Evolutionary conservation across 2,329 filamentous ascomycete species (phyloP), one percentile per base, ranked within the genome.

Genomic region (Atkinsonella texensis): DNA sequence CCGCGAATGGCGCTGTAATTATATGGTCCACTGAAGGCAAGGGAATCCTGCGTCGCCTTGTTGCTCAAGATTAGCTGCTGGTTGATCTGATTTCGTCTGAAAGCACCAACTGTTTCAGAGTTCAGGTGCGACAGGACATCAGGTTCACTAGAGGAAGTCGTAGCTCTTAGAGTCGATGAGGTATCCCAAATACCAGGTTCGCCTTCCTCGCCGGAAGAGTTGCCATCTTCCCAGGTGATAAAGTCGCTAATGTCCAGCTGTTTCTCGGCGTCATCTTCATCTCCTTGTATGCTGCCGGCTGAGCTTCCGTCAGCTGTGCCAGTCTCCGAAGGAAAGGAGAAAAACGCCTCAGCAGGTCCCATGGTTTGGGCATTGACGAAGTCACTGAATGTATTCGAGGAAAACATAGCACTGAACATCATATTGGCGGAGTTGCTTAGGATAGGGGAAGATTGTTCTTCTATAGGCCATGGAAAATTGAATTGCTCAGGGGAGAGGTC

Each of bases 321-420:
- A 50, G 77, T 75, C 55, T 86, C 82, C 12, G 79, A 76, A 11
- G 75, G 74, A 50, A 84, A 81, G 5, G 85, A 80, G 60, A 86
- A 89, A 65, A 89, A 89, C 8, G 85, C 84, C 66, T 89, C 85
- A 0, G 82, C 76, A 2, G 85, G 84, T 1, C 85, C 85, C 60
- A 87, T 74, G n/a, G 81, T 75, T 61, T 86, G 81, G 5, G 79
- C 80, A 56, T 77, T 76, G 65, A 81, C 70, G 53, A 76, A 76
- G 59, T 79, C 75, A 42, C 74, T 75, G 57, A 78, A 77, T 0
- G 75, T 73, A 55, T 75, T 74, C 51, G 71, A 72, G 1, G 76
- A 76, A 51, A 82, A 76, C 69, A 89, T 82, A 58, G 83, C 84
- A 47, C 83, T 84, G 70, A 90, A 81, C 85, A 90, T 89, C 57